Conservation (phyloP, 371 early-diverging fungal genomes). For the Syncephalastrum contaminatum region DNA sequence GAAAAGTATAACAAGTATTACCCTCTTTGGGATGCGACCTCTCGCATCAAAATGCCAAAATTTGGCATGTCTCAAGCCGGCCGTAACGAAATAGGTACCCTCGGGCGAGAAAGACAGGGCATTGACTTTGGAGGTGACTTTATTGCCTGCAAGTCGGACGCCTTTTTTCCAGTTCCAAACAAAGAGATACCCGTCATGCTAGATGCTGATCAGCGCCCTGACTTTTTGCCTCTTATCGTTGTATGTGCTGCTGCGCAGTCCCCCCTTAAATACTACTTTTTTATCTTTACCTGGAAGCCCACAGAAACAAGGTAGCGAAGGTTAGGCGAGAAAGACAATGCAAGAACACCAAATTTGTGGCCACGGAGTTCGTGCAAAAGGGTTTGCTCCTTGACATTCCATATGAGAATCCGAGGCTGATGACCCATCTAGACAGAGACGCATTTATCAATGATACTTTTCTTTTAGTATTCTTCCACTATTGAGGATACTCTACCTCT, state of each 20-base stretch:
- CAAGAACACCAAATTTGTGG: slow-evolving; percentile 80
- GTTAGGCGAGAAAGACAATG: slow-evolving; percentile 75
- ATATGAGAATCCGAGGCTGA: slow-evolving; percentile 77
- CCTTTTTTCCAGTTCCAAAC: slow-evolving; percentile 84
- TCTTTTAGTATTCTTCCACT: neutral
- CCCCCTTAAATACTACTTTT: neutral
- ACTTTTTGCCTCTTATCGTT: neutral
- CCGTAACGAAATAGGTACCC: slow-evolving; percentile 77
- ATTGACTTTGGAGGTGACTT: slow-evolving; percentile 67
- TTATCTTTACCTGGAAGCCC: slow-evolving; percentile 69
- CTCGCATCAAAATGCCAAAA: slow-evolving; percentile 75
- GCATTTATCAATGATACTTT: neutral
- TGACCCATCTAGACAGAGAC: slow-evolving; percentile 66
- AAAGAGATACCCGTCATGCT: slow-evolving; percentile 83
- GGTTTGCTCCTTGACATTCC: slow-evolving; percentile 59
- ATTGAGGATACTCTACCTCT: slow-evolving; percentile 50
- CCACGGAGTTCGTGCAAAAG: slow-evolving; percentile 68
- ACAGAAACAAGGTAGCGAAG: slow-evolving; percentile 72
- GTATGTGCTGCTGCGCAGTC: neutral
- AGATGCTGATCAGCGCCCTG: slow-evolving; percentile 6
- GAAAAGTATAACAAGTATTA: slow-evolving; percentile 12
- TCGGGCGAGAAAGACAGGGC: slow-evolving; percentile 66
- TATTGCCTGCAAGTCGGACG: slow-evolving; percentile 64
- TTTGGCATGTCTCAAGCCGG: slow-evolving; percentile 77
- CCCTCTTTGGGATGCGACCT: slow-evolving; percentile 42